Evolutionary conservation across 2,329 filamentous ascomycete genomes (phyloP).

Genomic region (Alternaria novae-zelandiae): DNA sequence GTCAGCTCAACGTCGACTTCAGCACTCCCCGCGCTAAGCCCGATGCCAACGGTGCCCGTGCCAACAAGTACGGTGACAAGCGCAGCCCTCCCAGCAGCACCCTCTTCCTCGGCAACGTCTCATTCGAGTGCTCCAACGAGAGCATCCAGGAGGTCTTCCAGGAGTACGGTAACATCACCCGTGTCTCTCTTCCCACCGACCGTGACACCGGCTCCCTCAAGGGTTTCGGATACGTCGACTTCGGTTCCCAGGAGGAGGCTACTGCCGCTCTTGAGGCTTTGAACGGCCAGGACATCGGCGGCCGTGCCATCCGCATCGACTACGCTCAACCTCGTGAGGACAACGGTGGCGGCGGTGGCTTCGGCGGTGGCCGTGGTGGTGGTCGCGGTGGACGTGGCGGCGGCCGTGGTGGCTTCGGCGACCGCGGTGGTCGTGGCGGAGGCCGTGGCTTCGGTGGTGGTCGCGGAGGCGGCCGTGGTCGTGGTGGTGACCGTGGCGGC

Average conservation of each 20-base stretch:
- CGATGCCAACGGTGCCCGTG: conserved; percentile 59
- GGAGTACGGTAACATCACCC: conserved; percentile 72
- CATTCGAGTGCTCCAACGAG: conserved; percentile 82
- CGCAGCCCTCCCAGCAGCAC: conserved; percentile 83
- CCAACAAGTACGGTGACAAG: conserved; percentile 76
- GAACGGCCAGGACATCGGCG: conserved; percentile 73
- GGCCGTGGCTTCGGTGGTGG: conserved; percentile 56
- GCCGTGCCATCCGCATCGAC: conserved; percentile 82
- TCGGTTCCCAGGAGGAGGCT: conserved; percentile 81
- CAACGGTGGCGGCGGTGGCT: conserved; percentile 62
- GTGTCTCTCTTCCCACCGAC: conserved; percentile 88
- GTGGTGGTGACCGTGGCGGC: conserved; percentile 54
- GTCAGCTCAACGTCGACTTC: conserved; percentile 79
- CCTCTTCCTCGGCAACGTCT: conserved; percentile 89
- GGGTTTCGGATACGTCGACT: conserved; percentile 92
- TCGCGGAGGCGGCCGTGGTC: conserved; percentile 53
- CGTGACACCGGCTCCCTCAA: conserved; percentile 83
- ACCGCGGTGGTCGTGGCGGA: conserved; percentile 58
- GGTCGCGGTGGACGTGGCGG: conserved; percentile 51
- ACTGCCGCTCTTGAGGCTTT: conserved; percentile 73
- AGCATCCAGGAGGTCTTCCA: conserved; percentile 75
- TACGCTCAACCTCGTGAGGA: conserved; percentile 72
- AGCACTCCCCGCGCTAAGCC: conserved; percentile 69
- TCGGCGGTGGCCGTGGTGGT: conserved; percentile 59
- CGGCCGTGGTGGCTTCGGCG: conserved; percentile 58